Base-by-base conservation (phyloP, 805 yeast species). In the Ogataea nonfermentans region DNA sequence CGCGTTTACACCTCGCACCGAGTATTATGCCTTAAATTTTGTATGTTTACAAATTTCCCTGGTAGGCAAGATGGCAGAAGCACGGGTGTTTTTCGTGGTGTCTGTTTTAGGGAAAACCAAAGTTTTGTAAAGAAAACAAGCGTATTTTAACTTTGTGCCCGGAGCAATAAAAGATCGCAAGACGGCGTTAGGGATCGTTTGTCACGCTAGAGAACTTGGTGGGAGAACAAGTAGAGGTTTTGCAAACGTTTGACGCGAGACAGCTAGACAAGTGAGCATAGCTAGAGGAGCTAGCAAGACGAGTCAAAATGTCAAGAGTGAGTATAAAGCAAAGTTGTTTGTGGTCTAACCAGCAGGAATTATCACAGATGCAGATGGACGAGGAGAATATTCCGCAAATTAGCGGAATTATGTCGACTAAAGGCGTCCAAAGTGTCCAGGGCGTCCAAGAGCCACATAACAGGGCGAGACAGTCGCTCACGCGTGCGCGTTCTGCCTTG, bases 311-410 rank as follows among this genome's bases (percentile, higher is more conserved):
- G 33, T 28, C 38, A 4, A 36, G 31, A 37, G 26, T 37, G 28
- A 37, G 41, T 23, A 32, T 24, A 8, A 10, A 7, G 24, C 14
- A 5, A 12, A 23, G 11, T 9, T 12, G 14, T n/a, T 9, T 11
- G n/a, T 13, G 7, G 8, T 10, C 34, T 27, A 32, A 32, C 27
- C 25, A 17, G 15, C 37, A 41, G 49, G 58, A 57, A 44, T 39
- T 36, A 20, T 51, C 59, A 13, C 55, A 48, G 30, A 56, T 59
- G 54, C 63, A 57, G 40, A 39, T 55, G 29, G 61, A 58, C 23
- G 59, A 58, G 24, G 64, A 59, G 44, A 59, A 59, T 37, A 46
- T 56, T 28, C 55, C 49, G 16, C 56, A 49, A 24, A 30, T 46
- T 26, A 23, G 35, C 27, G 29, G 28, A 6, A 28, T 23, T 11